Conservation (phyloP, 2,329 filamentous ascomycete species). For the Cytospora paraplurivora region DNA sequence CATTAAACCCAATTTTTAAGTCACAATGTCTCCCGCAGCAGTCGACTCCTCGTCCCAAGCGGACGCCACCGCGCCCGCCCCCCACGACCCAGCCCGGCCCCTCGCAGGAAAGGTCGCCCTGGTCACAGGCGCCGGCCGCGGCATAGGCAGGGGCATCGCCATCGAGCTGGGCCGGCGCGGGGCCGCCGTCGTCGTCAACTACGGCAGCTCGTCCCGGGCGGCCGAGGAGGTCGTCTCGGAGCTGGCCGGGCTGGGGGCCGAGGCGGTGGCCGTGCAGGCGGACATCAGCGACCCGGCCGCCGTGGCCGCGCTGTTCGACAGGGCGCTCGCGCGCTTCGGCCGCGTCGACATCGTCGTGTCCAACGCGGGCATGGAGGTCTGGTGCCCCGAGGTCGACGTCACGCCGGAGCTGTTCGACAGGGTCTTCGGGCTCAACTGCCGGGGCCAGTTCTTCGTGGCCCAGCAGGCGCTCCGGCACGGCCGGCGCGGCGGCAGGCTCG, state of each 20-base stretch:
- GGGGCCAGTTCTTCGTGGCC: conserved; percentile 76
- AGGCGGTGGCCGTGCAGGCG: conserved; percentile 62
- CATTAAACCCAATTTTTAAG: neutral
- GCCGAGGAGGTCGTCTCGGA: conserved; percentile 60
- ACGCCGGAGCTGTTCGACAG: conserved; percentile 71
- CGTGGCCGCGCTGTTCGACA: conserved; percentile 65
- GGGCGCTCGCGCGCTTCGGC: conserved; percentile 66
- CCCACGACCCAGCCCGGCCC: conserved; percentile 39
- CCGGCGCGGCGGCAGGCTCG: conserved; percentile 68
- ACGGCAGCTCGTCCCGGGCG: conserved; percentile 55
- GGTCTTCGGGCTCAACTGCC: conserved; percentile 71
- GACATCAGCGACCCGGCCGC: conserved; percentile 63
- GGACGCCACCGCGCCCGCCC: conserved; percentile 19
- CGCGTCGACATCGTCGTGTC: conserved; percentile 72
- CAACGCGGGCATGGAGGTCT: conserved; percentile 72
- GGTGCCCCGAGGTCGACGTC: conserved; percentile 70
- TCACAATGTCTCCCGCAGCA: conserved; percentile 37
- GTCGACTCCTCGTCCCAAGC: conserved; percentile 16
- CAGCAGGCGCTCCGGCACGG: conserved; percentile 74
- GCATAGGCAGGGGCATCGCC: conserved; percentile 67
- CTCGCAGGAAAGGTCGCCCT: conserved; percentile 58
- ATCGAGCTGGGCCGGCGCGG: conserved; percentile 68
- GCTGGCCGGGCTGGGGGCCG: conserved; percentile 58
- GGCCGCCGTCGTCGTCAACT: conserved; percentile 68
- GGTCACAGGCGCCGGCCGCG: conserved; percentile 66